A percentile compares a stretch with the other conserved stretches of the same genome.
phyloP scores from a whole-genome alignment of 495 filamentous ascomycete species.

The Xanthoparmelia taractica region DNA sequence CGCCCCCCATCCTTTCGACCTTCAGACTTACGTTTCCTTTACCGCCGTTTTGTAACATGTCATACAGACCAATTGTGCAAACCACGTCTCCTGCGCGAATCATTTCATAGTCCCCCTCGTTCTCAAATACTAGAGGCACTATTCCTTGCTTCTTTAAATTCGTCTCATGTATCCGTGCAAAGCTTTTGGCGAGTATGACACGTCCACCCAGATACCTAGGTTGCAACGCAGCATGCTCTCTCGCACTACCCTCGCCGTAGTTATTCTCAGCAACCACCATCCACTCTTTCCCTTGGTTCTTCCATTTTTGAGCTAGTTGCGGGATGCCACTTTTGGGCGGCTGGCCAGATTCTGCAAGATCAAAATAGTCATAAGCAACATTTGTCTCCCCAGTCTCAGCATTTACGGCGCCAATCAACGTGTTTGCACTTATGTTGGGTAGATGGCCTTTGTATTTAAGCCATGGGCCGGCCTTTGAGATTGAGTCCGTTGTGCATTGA shows the following conservation, averaged over 20 bases:
- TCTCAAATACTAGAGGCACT: conserved; percentile 79
- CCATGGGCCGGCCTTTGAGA: conserved; percentile 95
- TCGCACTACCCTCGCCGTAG: conserved; percentile 92
- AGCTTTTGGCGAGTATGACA: conserved; percentile 81
- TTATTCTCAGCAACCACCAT: conserved; percentile 94
- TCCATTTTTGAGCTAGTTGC: conserved; percentile 77
- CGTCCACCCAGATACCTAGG: conserved; percentile 86
- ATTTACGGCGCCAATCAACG: conserved; percentile 87
- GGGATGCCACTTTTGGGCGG: conserved; percentile 55
- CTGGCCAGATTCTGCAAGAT: conserved; percentile 8
- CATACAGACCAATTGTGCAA: conserved; percentile 69
- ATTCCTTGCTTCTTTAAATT: conserved; percentile 99
- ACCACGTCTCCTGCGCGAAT: conserved; percentile 78
- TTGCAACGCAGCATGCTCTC: conserved; percentile 95
- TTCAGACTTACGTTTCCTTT: conserved; percentile 64
- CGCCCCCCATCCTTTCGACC: conserved; percentile 55
- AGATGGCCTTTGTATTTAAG: conserved; percentile 98
- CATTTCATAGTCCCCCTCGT: conserved; percentile 79
- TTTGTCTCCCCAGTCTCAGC: conserved; percentile 89
- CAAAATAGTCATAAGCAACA: conserved; percentile 64
- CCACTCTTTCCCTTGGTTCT: conserved; percentile 62
- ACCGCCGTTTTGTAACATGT: conserved; percentile 70
- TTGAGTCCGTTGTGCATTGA: conserved; percentile 95
- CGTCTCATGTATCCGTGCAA: conserved; percentile 96
- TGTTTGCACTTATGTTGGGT: conserved; percentile 94